Percentiles rank a stretch among this genome's conserved stretches.
phyloP scores from a whole-genome alignment of 139 green algal species.

The Picochlorum sp. region DNA sequence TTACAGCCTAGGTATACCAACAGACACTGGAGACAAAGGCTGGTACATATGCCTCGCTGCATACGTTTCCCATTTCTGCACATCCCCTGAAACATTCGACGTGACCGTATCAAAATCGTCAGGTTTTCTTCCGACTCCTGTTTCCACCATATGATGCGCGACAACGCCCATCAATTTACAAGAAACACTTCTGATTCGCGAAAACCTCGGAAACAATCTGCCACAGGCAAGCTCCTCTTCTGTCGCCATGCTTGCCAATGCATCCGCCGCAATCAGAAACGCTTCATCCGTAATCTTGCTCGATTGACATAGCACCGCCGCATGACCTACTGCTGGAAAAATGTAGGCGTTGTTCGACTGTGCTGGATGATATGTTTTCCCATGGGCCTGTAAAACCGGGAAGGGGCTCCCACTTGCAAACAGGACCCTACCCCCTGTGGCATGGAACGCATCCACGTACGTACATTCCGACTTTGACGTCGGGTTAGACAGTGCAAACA shows the following conservation, averaged over 20 bases:
- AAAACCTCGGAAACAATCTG: conserved; percentile 43
- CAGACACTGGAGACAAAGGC: not conserved
- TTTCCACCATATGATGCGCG: conserved; percentile 22
- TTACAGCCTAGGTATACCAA: no score
- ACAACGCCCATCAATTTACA: conserved; percentile 15
- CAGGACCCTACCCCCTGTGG: conserved; percentile 47
- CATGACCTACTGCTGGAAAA: conserved; percentile 62
- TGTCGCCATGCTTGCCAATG: conserved; percentile 33
- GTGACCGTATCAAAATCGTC: conserved; percentile 8
- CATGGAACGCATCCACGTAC: conserved; percentile 46
- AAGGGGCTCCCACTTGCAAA: conserved; percentile 83
- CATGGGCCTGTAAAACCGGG: conserved; percentile 20
- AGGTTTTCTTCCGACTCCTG: conserved; percentile 18
- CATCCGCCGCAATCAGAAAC: conserved; percentile 62
- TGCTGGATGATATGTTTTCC: conserved; percentile 17
- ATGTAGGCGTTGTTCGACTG: conserved; percentile 80
- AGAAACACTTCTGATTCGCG: conserved; percentile 23
- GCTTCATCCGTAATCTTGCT: conserved; percentile 53
- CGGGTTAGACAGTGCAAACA: conserved; percentile 90
- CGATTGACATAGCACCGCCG: conserved; percentile 40
- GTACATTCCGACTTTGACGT: conserved; percentile 83
- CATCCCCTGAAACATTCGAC: not conserved
- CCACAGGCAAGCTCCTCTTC: conserved; percentile 20
- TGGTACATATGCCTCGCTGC: not conserved
- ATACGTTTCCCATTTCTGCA: conserved; percentile 16